Conservation (phyloP, 2,329 filamentous ascomycete species). For the Tolypocladium ophioglossoides region DNA sequence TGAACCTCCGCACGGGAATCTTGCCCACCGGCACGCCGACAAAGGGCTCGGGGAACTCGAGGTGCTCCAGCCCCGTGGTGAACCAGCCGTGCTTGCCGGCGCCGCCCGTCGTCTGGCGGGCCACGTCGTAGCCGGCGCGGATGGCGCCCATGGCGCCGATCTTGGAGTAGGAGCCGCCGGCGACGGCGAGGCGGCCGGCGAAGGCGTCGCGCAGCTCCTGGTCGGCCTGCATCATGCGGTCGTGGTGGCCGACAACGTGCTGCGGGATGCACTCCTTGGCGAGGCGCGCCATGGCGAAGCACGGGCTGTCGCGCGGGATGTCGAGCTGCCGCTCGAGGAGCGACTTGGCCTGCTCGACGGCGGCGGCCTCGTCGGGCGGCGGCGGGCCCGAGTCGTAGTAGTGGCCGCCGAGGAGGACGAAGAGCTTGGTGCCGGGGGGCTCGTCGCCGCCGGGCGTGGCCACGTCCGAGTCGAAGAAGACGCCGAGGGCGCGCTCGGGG, state of each 20-base stretch:
- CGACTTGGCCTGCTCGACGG: conserved; percentile 55
- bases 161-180: conserved; percentile 41
- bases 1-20: conserved; percentile 17
- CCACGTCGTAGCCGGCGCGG: conserved; percentile 29
- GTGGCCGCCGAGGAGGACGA: conserved; percentile 90
- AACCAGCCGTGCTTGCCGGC: conserved; percentile 8
- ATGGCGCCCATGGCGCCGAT: conserved; percentile 42
- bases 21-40: conserved; percentile 10
- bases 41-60: conserved; percentile 13
- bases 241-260: conserved; percentile 68
- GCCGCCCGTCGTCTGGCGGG: conserved; percentile 8
- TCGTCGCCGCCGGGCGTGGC: conserved; percentile 33
- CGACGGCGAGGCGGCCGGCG: conserved; percentile 53
- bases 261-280: conserved; percentile 76
- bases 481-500: conserved; percentile 74
- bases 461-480: conserved; percentile 77
- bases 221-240: conserved; percentile 47
- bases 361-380: conserved; percentile 52
- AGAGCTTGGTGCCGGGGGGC: conserved; percentile 68
- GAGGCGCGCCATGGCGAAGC: conserved; percentile 47
- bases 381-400: conserved; percentile 51
- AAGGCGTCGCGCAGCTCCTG: conserved; percentile 44
- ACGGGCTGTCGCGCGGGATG: conserved; percentile 50
- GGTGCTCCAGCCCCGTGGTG: conserved; percentile 18
- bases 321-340: conserved; percentile 65